Base-by-base conservation (phyloP, 768 basidiomycete species). In the Leccinellum rugosiceps region DNA sequence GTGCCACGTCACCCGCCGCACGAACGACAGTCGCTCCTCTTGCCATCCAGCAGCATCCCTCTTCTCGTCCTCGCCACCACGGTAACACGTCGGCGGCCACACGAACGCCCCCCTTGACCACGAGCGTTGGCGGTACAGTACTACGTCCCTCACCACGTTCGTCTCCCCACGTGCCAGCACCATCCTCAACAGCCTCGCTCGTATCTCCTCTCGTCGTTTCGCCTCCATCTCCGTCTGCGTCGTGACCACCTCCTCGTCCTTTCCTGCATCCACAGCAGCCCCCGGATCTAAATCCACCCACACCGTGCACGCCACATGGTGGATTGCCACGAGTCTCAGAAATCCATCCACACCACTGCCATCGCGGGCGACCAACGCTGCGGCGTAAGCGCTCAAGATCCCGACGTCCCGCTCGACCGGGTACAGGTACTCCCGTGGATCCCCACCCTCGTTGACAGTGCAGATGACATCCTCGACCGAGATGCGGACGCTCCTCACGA, bases 281-380 rank as follows among this genome's bases (percentile, higher is more conserved):
- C 61, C 65, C n/a, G 62, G 63, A 41, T 64, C 67, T 31, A 88
- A 64, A 66, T 90, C 89, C 3, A 75, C 78, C 92, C 92, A 93
- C 26, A 93, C 81, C 63, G 78, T 84, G 50, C 79, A 79, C 11
- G 93, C 84, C 23, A 94, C 70, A 65, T 95, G 93, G 65, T 94
- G 92, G 14, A 92, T 64, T 2, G 90, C 90, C 8, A 94, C 73
- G 44, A 85, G 70, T 46, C 81, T 75, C 57, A 89, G 62, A 65
- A 94, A 88, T 0, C 82, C 88, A 6, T 80, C 76, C 1, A 80
- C 60, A 19, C 68, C 63, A 13, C 69, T 31, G 5, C 58, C 57
- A 19, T 44, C 58, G 76, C 76, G 44, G 77, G 59, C 65, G 0
- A 68, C 71, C 56, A 65, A 61, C 35, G 83, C 82, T 10, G 80